Base-by-base conservation (phyloP, 768 basidiomycete species). In the Vararia minispora region DNA sequence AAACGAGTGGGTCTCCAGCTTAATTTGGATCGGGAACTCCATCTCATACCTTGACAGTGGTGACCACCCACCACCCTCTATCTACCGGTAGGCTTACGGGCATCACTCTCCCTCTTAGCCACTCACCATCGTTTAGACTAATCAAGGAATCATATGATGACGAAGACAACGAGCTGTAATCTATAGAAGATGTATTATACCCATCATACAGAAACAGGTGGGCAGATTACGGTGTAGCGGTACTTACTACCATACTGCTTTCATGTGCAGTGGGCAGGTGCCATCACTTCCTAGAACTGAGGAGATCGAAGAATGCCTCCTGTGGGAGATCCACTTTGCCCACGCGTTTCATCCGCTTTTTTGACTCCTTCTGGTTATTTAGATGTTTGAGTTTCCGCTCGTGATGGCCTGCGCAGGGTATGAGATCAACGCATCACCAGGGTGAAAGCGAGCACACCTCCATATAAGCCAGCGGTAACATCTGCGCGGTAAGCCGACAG, bases 121-220 rank as follows among this genome's bases (percentile, higher is more conserved):
- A 8, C 27, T 30, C 43, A 53, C 34, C 33, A 25, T 38, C 30
- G 42, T 29, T 46, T 53, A 82, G 83, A 39, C 66, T 95, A 28
- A 74, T 95, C 59, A 91, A 92, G 55, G 92, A 95, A 58, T 79
- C 87, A 18, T 95, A 95, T 45, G 91, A 94, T 52, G 92, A 95
- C 52, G 90, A 91, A 58, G 92, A 95, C 55, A 77, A 79, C 43
- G 84, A 88, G 50, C 60, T 94, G 39, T 85, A 63, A 34, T 25
- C n/a, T n/a, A n/a, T n/a, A n/a, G n/a, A n/a, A n/a, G 42, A n/a
- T 26, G 38, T 48, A 30, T 46, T 40, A 46, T 44, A 27, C 21
- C 36, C 26, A 34, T 44, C 28, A 32, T 25, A n/a, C n/a, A n/a
- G n/a, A n/a, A n/a, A n/a, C n/a, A n/a, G n/a, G n/a, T n/a, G 44